phyloP scores from a whole-genome alignment of 768 basidiomycete genomes.

The Polyporus arcularius region DNA sequence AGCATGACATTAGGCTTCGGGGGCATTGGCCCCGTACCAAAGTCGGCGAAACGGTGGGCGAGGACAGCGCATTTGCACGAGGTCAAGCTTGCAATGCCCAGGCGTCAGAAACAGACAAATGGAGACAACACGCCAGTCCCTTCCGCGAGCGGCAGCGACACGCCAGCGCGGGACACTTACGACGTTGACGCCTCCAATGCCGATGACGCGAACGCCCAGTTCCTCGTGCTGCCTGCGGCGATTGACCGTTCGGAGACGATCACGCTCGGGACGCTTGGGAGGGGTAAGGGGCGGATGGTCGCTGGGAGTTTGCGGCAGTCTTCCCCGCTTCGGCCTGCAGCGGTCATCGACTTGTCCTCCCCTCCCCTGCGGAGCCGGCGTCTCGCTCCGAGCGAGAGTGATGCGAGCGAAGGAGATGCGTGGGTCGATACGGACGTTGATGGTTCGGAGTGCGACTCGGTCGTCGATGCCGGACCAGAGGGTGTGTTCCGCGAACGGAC shows the following conservation, averaged over 20 bases:
- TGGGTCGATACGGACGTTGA: conserved; percentile 46
- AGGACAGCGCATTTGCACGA: conserved; percentile 71
- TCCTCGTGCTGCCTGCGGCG: conserved; percentile 9
- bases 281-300: conserved; percentile 14
- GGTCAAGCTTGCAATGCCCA: conserved; percentile 34
- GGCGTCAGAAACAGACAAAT: background rate
- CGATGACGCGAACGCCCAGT: background rate
- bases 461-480: background rate
- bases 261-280: conserved; percentile 14
- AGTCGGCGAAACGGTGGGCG: conserved; percentile 59
- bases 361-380: background rate
- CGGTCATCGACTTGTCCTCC: conserved; percentile 9
- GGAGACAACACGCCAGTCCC: background rate
- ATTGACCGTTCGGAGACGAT: background rate
- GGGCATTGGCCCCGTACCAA: conserved; percentile 39
- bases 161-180: background rate
- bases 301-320: conserved; percentile 1
- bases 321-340: conserved; percentile 13
- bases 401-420: conserved; percentile 30
- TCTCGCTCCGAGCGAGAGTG: background rate
- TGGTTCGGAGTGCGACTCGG: conserved; percentile 28
- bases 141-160: background rate
- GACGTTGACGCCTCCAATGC: background rate
- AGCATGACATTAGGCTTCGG: conserved; percentile 26
- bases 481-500: conserved; percentile 10